phyloP scores from a whole-genome alignment of 768 basidiomycete species.

The Agaricus sinodeliciosus region DNA sequence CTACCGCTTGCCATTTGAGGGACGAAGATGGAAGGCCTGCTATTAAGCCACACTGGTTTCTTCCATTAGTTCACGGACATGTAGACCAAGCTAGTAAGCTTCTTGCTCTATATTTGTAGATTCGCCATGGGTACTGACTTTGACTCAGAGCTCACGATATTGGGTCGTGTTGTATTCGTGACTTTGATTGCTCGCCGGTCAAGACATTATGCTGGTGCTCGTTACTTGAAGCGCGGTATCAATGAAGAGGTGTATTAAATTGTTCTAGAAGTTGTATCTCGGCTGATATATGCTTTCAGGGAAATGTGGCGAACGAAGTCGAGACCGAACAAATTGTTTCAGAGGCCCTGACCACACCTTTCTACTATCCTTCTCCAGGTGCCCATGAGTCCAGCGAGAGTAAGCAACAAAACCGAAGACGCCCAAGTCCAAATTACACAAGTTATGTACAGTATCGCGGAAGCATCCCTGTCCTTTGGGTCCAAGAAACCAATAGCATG shows the following conservation, averaged over 20 bases:
- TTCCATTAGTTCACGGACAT: slow-evolving; percentile 92
- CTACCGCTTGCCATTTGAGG: slow-evolving; percentile 46
- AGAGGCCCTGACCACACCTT: slow-evolving; percentile 83
- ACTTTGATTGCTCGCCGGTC: slow-evolving; percentile 94
- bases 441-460: slow-evolving; percentile 97
- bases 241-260: slow-evolving; percentile 70
- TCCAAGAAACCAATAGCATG: slow-evolving; percentile 87
- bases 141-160: slow-evolving; percentile 76
- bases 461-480: slow-evolving; percentile 95
- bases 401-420: slow-evolving; percentile 28
- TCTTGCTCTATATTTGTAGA: not conserved
- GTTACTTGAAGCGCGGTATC: slow-evolving; percentile 90
- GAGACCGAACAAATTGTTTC: slow-evolving; percentile 98
- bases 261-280: not conserved
- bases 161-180: slow-evolving; percentile 86
- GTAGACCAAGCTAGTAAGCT: slow-evolving; percentile 95
- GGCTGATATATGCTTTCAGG: slow-evolving; percentile 37
- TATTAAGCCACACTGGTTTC: slow-evolving; percentile 70
- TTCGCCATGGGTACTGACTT: not conserved
- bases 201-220: slow-evolving; percentile 90
- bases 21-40: slow-evolving; percentile 27
- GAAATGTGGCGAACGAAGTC: slow-evolving; percentile 97
- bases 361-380: slow-evolving; percentile 62
- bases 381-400: slow-evolving; percentile 19
- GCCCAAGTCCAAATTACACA: slow-evolving; percentile 82